Percentiles rank a stretch among this genome's conserved stretches.
These are phyloP conservation scores for Vitis cinerea DNA, from an alignment of 164 flowering plant genomes.

Conservation along the genomic window DNA sequence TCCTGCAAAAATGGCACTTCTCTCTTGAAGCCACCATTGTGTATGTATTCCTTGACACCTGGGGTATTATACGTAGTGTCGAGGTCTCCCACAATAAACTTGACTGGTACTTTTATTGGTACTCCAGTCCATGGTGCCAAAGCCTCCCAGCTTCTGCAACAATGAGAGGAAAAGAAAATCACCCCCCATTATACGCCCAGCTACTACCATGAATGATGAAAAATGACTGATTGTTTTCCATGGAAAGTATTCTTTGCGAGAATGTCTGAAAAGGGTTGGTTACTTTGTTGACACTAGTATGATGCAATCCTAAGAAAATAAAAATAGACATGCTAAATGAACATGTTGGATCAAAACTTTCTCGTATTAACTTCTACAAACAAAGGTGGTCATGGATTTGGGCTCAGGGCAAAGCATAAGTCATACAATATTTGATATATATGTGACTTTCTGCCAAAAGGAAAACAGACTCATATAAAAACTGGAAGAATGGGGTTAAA, in stretches of 20 bases:
- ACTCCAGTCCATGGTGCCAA: conserved; percentile 53
- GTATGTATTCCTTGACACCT: conserved; percentile 49
- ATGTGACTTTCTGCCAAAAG: too few species aligned
- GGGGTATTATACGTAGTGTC: conserved; percentile 39
- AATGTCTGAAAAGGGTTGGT: too few species aligned
- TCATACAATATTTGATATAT: too few species aligned
- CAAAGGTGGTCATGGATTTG: neutral
- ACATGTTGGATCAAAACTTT: neutral
- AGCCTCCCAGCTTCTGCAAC: conserved; percentile 64
- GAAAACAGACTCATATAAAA: too few species aligned
- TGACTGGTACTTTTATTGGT: conserved; percentile 58
- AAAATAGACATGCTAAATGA: neutral
- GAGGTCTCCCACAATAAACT: conserved; percentile 58
- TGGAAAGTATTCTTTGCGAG: too few species aligned
- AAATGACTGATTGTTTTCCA: too few species aligned
- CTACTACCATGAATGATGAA: too few species aligned
- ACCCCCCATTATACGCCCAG: neutral
- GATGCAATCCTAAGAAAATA: neutral
- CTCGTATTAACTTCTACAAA: neutral
- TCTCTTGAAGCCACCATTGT: conserved; percentile 45
- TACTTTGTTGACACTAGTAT: too few species aligned
- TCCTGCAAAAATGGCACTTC: conserved; percentile 47
- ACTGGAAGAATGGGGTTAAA: too few species aligned
- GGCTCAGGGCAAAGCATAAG: too few species aligned
- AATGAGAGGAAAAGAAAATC: neutral